These are phyloP conservation scores for Dendrobium catenatum DNA, from an alignment of 106 monocot species.

Conservation along the genomic window DNA sequence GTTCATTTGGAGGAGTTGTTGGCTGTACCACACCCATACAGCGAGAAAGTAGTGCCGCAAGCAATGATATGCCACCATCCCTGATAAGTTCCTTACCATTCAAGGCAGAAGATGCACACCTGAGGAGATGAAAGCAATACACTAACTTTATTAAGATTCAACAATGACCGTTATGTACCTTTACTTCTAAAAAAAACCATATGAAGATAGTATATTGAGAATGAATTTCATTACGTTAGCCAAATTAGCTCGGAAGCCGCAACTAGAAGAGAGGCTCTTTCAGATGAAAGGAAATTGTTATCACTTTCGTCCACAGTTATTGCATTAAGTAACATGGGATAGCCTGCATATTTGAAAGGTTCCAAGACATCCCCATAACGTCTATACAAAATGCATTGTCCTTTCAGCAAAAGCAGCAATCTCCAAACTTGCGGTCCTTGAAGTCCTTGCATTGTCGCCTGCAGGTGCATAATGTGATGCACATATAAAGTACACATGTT, in stretches of 20 bases:
- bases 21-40: slow-evolving; percentile 95
- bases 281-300: slow-evolving; percentile 93
- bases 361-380: slow-evolving; percentile 89
- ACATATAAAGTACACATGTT: background rate
- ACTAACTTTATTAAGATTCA: slow-evolving; percentile 4
- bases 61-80: slow-evolving; percentile 89
- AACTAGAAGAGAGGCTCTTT: slow-evolving; percentile 82
- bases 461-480: slow-evolving; percentile 5
- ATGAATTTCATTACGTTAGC: slow-evolving; percentile 67
- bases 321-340: slow-evolving; percentile 95
- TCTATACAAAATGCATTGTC: slow-evolving; percentile 93
- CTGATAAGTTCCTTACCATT: slow-evolving; percentile 97
- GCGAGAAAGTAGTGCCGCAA: slow-evolving; percentile 88
- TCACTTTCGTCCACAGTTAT: slow-evolving; percentile 93
- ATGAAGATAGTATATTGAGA: slow-evolving; percentile 1
- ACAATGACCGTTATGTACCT: background rate
- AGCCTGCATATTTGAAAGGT: slow-evolving; percentile 99
- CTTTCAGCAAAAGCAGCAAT: slow-evolving; percentile 77
- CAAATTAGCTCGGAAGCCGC: slow-evolving; percentile 94
- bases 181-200: background rate
- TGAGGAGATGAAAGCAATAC: slow-evolving; percentile 18
- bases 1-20: slow-evolving; percentile 86
- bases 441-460: slow-evolving; percentile 99
- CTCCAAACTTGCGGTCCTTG: slow-evolving; percentile 99
- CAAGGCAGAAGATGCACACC: slow-evolving; percentile 90